A percentile compares a stretch with the other conserved stretches of the same genome.
Conservation (phyloP, 768 basidiomycete genomes). For the Leccinum fibrillosum region DNA sequence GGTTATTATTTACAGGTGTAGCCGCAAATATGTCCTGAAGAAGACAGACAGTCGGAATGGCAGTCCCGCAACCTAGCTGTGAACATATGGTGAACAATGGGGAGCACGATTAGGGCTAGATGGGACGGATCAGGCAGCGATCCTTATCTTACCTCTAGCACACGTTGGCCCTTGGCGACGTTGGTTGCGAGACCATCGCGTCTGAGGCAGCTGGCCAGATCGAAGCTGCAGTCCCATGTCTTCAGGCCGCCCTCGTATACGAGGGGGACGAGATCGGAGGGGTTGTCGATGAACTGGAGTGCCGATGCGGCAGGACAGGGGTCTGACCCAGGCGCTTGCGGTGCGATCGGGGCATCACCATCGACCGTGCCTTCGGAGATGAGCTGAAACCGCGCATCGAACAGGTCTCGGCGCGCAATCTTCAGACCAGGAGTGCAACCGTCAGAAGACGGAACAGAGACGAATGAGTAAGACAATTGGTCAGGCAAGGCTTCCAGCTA, state of each 20-base stretch:
- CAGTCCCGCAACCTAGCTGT: constrained; percentile 93
- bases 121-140: not conserved
- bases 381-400: constrained; percentile 94
- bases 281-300: constrained; percentile 69
- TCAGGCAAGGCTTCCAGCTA: constrained; percentile 71
- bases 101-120: not conserved
- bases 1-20: constrained; percentile 3
- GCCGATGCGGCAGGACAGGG: constrained; percentile 27
- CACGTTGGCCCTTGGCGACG: constrained; percentile 43
- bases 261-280: constrained; percentile 87
- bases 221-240: constrained; percentile 95
- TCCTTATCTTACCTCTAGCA: constrained; percentile 60
- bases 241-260: constrained; percentile 96
- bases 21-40: constrained; percentile 57
- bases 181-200: constrained; percentile 24
- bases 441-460: constrained; percentile 47
- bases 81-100: not conserved
- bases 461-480: constrained; percentile 76
- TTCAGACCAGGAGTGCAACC: constrained; percentile 22
- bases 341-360: not conserved
- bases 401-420: constrained; percentile 81
- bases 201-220: constrained; percentile 70
- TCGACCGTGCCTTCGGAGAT: constrained; percentile 49
- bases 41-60: constrained; percentile 75
- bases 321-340: constrained; percentile 10